Evolutionary conservation across 352 stramenopile genomes (phyloP), one percentile per base, ranked within the genome.

Genomic region (Phytophthora pistaciae): DNA sequence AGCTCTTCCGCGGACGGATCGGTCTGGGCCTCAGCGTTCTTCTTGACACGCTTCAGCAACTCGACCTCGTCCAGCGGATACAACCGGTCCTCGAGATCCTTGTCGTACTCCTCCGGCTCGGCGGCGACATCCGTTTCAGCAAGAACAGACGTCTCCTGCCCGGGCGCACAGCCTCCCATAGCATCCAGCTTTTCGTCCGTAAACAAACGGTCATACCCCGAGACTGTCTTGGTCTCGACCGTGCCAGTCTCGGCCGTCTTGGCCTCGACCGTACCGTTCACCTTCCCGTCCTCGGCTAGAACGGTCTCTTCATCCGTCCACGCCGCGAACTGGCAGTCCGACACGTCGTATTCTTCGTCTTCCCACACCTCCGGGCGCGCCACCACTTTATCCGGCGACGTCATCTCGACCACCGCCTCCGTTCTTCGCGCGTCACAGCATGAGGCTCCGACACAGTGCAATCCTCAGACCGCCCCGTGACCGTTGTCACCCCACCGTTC

Each of bases 41-140:
- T 6, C 20, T 59, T 50, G 7, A 66, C 14, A 6, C 59, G 46
- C 11, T 14, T 6, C 3, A 18, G 21, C 3, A 58, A n/a, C 38
- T 63, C 31, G 7, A 42, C 11, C 33, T 66, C 48, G 14, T 58
- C 48, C 14, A 66, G 21, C 46, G 59, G 48, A 27, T 55, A 59
- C 2, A 52, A 18, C 5, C 59, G n/a, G 4, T 66, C 59, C 21
- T 66, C 59, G 1, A 58, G 21, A 14, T 66, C 27, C 9, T 54
- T 64, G 7, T 56, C 42, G 14, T 56, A 64, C 31, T 56, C 58
- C 21, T 64, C 44, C 1, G 31, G 8, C 23, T 64, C 46, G 0
- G 10, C 46, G 5, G 13, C 20, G 6, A 55, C 6, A 13, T 65
- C 46, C 4, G 7, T 13, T 3, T 46, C 58, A 36, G 31, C 55